Evolutionary conservation across 352 stramenopile species (phyloP), one percentile per base, ranked within the genome.

Genomic region (Discostella stelligera): DNA sequence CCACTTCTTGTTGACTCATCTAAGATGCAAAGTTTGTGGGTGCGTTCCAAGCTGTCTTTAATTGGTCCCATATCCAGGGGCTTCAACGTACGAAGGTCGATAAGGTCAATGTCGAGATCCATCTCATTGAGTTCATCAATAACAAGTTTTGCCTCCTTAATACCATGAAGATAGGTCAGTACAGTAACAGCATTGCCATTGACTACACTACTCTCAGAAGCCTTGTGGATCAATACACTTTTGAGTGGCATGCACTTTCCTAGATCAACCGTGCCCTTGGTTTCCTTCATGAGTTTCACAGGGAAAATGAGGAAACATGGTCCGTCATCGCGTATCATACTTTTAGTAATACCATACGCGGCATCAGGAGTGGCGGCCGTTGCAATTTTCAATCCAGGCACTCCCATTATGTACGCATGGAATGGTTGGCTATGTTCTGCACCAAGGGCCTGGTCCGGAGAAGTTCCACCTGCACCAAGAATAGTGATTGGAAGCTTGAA

Each of bases 401-500:
- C 95, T 49, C 92, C 92, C 93, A 96, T 96, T 9, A 96, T 89
- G 74, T 96, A 96, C 4, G 93, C 93, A 74, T 96, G 93, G 78
- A 96, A 94, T 11, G 93, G 93, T 75, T 96, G 91, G 78, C 88
- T 95, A 83, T 96, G 93, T 72, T 96, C 93, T 10, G 93, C 93
- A 65, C 93, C 93, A 49, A 96, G 82, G 20, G 92, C 84, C 81
- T 96, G 93, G 83, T 96, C 95, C 11, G 93, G 93, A 21, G 91
- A 90, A 49, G 93, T 96, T 53, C 93, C 93, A 66, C 92, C 93
- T 62, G 92, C 93, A 71, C 93, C 93, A 74, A 96, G 91, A 66
- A 96, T 96, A n/a, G 93, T 96, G 84, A 96, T 91, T 50, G 93
- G 93, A 89, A 96, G 95, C 54, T 95, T 81, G 67, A 96, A 96